Evolutionary conservation across 73 alveolate species (phyloP), one percentile per base, ranked within the genome.

Genomic region (Tetrahymena malaccensis): DNA sequence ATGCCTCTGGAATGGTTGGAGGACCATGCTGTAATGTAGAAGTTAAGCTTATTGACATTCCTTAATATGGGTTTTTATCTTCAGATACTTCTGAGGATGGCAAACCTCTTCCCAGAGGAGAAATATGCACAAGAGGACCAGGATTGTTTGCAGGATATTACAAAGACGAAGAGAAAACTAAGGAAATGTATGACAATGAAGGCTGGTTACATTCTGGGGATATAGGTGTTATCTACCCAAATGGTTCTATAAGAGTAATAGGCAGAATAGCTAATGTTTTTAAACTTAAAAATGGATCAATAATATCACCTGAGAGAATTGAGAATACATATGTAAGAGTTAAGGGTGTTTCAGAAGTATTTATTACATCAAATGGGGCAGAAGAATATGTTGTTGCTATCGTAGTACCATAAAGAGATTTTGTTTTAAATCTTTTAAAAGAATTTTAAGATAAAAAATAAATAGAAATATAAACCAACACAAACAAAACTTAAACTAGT

Each of bases 211-310:
- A 96, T 58, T 94, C 97, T 21, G 97, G 97, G 15, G 97, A 96
- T 70, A 94, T 96, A 27, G 97, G 97, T 15, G 83, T 94, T 43
- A 93, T 93, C 34, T 96, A 55, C 9, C 93, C 93, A 10, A 85
- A 31, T 35, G 84, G 58, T 9, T 50, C 97, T 17, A 1, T 97
- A 31, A 97, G 95, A 94, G 96, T 97, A 22, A 96, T 98, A n/a
- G 99, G 97, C 93, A 97, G 99, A 94, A 97, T 58, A 83, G 96
- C 97, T 85, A 95, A 98, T 93, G 94, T 98, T 35, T 98, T 98
- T 93, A 97, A 98, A 85, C 95, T 98, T 27, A 95, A 97, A 55
- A 96, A 98, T 94, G 99, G 99, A 0, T 98, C 97, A 94, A 96
- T 97, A 85, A 96, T 98, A 22, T 96, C 98, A 0, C 98, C 99